Evolutionary conservation across 225 moss, liverwort and hornwort species (phyloP), one percentile per base, ranked within the genome.

Genomic region (Marchantia polymorpha): DNA sequence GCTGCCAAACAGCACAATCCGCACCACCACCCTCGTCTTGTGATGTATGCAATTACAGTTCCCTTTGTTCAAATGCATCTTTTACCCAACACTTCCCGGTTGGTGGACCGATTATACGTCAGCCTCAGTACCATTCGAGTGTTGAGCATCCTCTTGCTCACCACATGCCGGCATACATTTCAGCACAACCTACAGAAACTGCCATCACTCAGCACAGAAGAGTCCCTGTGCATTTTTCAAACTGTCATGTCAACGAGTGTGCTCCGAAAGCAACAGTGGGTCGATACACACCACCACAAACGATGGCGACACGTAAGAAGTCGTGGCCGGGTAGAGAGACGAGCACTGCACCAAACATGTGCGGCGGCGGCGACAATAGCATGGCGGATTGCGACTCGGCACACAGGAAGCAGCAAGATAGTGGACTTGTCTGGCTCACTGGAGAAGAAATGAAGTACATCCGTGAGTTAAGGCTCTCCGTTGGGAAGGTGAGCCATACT

Each of bases 361-460:
- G 19, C 74, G 39, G 39, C 39, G 39, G 39, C 39, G 73, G 78
- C 22, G 73, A 81, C 46, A 74, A 25, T 48, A 54, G 49, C 48
- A 52, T 56, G 31, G 52, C 50, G 68, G 63, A 74, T 63, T 31
- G 69, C 64, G 72, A 61, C 63, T 68, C 49, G 69, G 15, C 52
- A 67, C 76, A 12, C 52, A 69, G 39, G 22, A 78, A 64, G 20
- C 78, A 80, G 49, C 47, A 65, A 55, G 73, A 79, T n/a, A 77
- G 72, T 70, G 84, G 77, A 75, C 58, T 88, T 46, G 61, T 85
- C n/a, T 85, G 83, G 85, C 78, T 88, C 16, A 82, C 85, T 52
- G 52, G 78, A 49, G 78, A 85, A 65, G 87, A 88, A 79, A 83
- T 88, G 80, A 75, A 83, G 39, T 56, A 85, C 19, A 83, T 88